These are phyloP conservation scores for Pittosporum tobira DNA, from an alignment of 129 eudicot genomes.

Conservation along the genomic window DNA sequence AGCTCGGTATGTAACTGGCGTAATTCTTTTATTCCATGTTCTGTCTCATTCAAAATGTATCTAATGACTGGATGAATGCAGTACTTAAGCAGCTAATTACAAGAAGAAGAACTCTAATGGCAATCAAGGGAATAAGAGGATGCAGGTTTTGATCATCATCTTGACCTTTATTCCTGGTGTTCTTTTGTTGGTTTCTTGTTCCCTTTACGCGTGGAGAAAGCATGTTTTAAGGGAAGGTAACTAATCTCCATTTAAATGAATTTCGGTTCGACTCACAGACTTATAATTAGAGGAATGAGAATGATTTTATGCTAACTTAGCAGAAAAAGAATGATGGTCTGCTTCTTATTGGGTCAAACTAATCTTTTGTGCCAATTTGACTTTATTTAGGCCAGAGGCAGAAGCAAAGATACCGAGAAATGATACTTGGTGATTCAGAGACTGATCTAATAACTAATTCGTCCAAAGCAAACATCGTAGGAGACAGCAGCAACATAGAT, in stretches of 20 bases:
- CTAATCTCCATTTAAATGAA: neutral
- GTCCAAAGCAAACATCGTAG: neutral
- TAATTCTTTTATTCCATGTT: no score
- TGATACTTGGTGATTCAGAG: slow-evolving; percentile 4
- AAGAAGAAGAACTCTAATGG: neutral
- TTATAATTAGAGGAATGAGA: no score
- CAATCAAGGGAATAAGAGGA: neutral
- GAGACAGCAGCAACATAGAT: slow-evolving; percentile 3
- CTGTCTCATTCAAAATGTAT: no score
- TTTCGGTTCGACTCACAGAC: no score
- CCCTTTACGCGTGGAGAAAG: slow-evolving; percentile 5
- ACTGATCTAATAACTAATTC: neutral
- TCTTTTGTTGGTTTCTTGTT: neutral
- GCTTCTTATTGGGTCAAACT: no score
- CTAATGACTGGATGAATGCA: no score
- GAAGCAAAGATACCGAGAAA: slow-evolving; percentile 10
- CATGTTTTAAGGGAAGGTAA: neutral
- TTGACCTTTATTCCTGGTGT: neutral
- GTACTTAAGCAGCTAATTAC: neutral
- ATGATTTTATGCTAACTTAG: no score
- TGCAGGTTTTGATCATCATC: neutral
- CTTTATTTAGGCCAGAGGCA: neutral
- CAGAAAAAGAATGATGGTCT: no score
- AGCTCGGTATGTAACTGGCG: slow-evolving; percentile 14
- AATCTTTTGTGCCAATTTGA: no score